Evolutionary conservation across 2,329 filamentous ascomycete genomes (phyloP).

Genomic region (Colletotrichum sp.): DNA sequence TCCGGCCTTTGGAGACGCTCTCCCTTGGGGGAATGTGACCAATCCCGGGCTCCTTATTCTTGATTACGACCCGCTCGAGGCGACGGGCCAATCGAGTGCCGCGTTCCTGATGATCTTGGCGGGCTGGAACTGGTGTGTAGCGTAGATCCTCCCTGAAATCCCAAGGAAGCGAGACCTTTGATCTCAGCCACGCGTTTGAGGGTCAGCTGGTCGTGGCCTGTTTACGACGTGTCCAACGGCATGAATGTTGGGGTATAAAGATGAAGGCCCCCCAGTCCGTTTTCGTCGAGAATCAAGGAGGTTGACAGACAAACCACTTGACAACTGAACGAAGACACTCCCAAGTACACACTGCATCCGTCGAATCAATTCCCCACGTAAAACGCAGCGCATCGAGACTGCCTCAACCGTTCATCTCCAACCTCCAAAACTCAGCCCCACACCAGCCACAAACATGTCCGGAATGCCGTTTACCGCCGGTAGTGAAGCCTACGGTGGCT

Average conservation of each 20-base stretch:
- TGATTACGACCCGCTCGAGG: background rate
- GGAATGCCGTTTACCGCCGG: conserved; percentile 10
- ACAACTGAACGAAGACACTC: background rate
- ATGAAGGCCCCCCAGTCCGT: background rate
- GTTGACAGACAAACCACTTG: background rate
- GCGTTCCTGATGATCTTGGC: background rate
- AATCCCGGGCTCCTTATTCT: background rate
- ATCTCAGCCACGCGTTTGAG: background rate
- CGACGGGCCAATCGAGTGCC: background rate
- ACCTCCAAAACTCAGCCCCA: background rate
- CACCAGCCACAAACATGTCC: background rate
- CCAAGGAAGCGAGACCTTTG: background rate
- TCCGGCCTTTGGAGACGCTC: background rate
- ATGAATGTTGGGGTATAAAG: background rate
- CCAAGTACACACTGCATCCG: background rate
- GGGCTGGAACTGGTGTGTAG: background rate
- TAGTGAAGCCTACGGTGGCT: background rate
- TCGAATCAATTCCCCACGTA: background rate
- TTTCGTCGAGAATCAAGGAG: background rate
- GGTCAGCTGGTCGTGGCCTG: background rate
- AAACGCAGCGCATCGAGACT: background rate
- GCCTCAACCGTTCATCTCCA: background rate
- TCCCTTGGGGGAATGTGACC: background rate
- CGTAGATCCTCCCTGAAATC: background rate
- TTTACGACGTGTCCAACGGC: background rate